Evolutionary conservation across 176 grass and related monocot species (phyloP), one percentile per base, ranked within the genome.

Genomic region (Secale cereale): DNA sequence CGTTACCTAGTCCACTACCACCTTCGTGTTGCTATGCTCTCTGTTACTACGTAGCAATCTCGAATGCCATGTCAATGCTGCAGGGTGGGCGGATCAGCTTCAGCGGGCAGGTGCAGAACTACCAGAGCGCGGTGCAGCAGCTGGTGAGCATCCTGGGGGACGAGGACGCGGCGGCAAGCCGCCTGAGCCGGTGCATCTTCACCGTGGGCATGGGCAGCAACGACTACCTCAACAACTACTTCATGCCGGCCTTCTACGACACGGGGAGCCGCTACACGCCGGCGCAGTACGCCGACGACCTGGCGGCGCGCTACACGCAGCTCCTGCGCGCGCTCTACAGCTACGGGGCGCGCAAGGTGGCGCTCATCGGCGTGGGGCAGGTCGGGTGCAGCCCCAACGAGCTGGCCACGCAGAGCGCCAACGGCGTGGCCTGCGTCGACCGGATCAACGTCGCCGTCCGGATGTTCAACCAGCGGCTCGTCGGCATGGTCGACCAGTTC

Each of bases 161-260:
- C 36, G 81, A 93, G 81, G 84, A 85, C 75, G 61, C 94, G 0
- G 81, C 94, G 22, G 88, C 88, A 6, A 88, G 66, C 77, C 93
- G 89, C 82, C 86, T 99, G n/a, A 96, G 93, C 90, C 82, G 61
- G 57, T 99, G 97, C 91, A 92, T 96, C 54, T 96, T 99, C 88
- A 87, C 91, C 9, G 86, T 99, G 0, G 97, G 97, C 15, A 96
- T 99, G 91, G 97, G 97, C 72, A 96, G 93, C 90, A 99, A 96
- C 59, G 93, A 99, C 81, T 99, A 99, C 78, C 90, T 99, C 61
- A 99, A 99, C 86, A 99, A 99, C 88, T 96, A 99, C 87, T 99
- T 99, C 97, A 96, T 96, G 97, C 91, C 97, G 2, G 71, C 76
- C 4, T 76, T 94, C 75, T 94, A 98, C 95, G 6, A 10, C 67